Conservation (phyloP, 2,329 filamentous ascomycete species). For the Tolypocladium ovalisporum region DNA sequence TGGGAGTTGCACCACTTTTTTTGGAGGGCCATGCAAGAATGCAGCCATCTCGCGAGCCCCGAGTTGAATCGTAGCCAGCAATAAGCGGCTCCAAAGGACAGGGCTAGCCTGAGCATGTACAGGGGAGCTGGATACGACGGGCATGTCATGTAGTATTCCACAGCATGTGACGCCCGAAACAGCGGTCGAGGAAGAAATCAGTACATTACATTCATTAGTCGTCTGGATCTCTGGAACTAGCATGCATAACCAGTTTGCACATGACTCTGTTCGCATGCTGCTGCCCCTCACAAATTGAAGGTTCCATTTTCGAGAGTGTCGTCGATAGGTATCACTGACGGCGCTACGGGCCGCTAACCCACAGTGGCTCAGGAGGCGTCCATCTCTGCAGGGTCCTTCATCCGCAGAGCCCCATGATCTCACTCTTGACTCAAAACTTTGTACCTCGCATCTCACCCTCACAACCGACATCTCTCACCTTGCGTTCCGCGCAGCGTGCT, state of each 20-base stretch:
- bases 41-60: not conserved
- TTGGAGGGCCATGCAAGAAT: not conserved
- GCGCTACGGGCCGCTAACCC: not conserved
- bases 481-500: not conserved
- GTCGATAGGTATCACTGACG: not conserved
- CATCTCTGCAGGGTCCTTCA: not conserved
- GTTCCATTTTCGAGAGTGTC: not conserved
- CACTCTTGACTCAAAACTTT: not conserved
- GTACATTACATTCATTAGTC: not conserved
- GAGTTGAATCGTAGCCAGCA: not conserved
- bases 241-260: not conserved
- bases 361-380: not conserved
- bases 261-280: not conserved
- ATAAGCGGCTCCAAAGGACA: not conserved
- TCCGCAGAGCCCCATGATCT: not conserved
- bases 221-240: not conserved
- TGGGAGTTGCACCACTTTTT: not conserved
- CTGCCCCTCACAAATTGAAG: not conserved
- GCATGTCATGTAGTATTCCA: constrained; percentile 1
- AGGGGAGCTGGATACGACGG: not conserved
- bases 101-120: not conserved
- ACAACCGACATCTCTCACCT: not conserved
- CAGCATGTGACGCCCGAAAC: constrained; percentile 2
- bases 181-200: not conserved
- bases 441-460: not conserved